A percentile compares a stretch with the other conserved stretches of the same genome.
Evolutionary conservation across 2,329 filamentous ascomycete species (phyloP).

Genomic region (Hypoxylon sp.): DNA sequence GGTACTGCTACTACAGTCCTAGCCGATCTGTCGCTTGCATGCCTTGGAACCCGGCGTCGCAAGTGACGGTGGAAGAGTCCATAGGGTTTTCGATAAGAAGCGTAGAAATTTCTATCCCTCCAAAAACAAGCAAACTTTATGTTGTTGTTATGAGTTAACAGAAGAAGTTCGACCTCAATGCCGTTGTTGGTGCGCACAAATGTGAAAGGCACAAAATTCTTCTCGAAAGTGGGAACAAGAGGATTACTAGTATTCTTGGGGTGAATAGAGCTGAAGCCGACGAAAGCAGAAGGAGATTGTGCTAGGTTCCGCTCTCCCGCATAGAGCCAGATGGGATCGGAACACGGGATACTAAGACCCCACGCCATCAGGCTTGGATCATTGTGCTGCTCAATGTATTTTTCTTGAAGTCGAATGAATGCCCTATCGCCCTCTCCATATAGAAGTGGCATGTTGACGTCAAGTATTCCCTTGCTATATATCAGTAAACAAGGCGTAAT

Average conservation of each 20-base stretch:
- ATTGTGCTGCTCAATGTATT: conserved; percentile 2
- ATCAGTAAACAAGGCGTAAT: not conserved
- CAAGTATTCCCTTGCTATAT: not conserved
- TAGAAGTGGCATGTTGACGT: conserved; percentile 8
- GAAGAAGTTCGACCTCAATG: not conserved
- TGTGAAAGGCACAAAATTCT: not conserved
- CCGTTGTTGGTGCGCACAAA: not conserved
- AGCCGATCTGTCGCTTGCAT: not conserved
- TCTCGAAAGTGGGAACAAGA: not conserved
- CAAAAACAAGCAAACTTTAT: not conserved
- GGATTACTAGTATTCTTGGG: not conserved
- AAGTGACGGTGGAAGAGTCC: not conserved
- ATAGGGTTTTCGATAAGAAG: not conserved
- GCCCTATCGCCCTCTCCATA: conserved; percentile 4
- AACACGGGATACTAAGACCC: not conserved
- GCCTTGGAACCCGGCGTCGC: not conserved
- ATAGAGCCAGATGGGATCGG: not conserved
- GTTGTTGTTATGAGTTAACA: not conserved
- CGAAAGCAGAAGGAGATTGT: not conserved
- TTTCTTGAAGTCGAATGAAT: conserved; percentile 5
- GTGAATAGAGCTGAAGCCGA: not conserved
- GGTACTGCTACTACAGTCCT: not conserved
- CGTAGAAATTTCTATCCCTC: not conserved
- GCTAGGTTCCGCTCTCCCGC: not conserved
- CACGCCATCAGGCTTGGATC: not conserved